Percentiles rank a stretch among this genome's conserved stretches.
Evolutionary conservation across 495 filamentous ascomycete genomes (phyloP).

Genomic region (Hyaloscypha variabilis): DNA sequence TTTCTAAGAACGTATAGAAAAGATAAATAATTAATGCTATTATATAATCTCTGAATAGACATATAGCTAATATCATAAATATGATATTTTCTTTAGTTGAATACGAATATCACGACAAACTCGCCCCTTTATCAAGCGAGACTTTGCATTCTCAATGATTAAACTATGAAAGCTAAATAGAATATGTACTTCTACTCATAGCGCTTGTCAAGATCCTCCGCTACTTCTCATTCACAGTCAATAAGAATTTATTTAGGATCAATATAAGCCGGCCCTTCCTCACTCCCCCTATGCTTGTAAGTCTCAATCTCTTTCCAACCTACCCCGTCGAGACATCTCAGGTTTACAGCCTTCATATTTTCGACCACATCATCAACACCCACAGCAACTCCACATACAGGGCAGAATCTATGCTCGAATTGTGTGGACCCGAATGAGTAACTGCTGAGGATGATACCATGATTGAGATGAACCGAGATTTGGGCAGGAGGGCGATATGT

Average conservation of each 20-base stretch:
- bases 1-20: no score
- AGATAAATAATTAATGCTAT: no score
- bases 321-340: background rate
- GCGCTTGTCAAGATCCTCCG: no score
- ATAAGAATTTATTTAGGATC: background rate
- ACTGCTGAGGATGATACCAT: background rate
- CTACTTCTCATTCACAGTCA: no score
- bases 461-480: background rate
- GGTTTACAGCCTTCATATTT: background rate
- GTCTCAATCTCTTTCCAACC: background rate
- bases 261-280: background rate
- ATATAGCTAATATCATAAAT: no score
- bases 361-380: conserved; percentile 5
- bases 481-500: background rate
- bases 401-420: conserved; percentile 7
- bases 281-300: background rate
- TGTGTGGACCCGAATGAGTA: background rate
- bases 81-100: no score
- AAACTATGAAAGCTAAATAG: no score
- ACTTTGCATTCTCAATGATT: no score
- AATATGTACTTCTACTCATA: no score
- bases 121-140: no score
- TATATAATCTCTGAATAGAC: no score
- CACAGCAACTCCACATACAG: conserved; percentile 8
- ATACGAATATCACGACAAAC: no score